phyloP scores from a whole-genome alignment of 495 filamentous ascomycete species.

The Penicillium ochrochloron region DNA sequence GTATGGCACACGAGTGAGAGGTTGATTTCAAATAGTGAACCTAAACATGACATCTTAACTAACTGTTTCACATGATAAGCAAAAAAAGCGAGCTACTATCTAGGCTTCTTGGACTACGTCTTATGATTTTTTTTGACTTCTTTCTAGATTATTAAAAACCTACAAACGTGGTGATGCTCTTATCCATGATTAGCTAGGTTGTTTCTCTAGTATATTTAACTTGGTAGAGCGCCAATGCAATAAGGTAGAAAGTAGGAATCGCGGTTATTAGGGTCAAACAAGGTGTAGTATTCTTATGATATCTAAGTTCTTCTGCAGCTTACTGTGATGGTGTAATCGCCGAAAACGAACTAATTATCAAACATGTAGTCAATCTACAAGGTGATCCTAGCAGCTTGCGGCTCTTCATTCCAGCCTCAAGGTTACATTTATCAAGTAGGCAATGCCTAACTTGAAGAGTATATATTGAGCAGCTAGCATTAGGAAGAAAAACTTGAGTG shows the following conservation, averaged over 20 bases:
- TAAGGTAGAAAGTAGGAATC: neutral
- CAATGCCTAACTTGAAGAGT: neutral
- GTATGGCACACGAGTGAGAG: neutral
- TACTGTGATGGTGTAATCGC: neutral
- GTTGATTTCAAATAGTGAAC: slow-evolving; percentile 1
- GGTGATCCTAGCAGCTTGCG: neutral
- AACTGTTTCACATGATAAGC: too few relatives aligned
- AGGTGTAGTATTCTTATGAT: neutral
- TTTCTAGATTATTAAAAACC: too few relatives aligned
- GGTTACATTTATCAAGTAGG: neutral
- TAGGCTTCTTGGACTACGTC: too few relatives aligned
- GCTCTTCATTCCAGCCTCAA: neutral
- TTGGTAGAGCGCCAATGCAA: neutral
- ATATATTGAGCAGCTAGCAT: neutral
- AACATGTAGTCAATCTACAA: neutral
- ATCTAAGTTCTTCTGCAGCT: neutral
- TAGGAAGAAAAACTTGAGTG: neutral
- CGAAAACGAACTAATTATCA: neutral
- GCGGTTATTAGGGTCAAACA: neutral
- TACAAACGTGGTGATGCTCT: too few relatives aligned
- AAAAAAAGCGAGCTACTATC: too few relatives aligned
- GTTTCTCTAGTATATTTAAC: neutral
- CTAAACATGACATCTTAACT: neutral
- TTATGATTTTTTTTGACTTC: too few relatives aligned
- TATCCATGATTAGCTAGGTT: neutral